These are phyloP conservation scores for Neoboletus brunneissimus DNA, from an alignment of 768 basidiomycete genomes.

Conservation along the genomic window DNA sequence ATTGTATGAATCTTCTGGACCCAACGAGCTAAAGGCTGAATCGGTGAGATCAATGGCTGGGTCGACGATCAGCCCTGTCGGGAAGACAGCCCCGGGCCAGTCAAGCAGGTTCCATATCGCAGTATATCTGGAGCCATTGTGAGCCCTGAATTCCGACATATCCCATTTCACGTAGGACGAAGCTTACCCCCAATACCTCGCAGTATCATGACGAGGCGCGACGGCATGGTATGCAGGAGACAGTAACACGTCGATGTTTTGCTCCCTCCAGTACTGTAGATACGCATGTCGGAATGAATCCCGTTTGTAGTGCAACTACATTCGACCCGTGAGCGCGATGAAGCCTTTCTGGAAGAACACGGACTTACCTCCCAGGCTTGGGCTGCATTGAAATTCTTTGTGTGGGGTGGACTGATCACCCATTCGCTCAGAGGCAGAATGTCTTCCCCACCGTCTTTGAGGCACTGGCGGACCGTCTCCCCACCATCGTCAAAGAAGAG, in stretches of 20 bases:
- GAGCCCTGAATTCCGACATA: not conserved
- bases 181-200: constrained; percentile 33
- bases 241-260: constrained; percentile 40
- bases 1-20: constrained; percentile 23
- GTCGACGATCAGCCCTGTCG: constrained; percentile 36
- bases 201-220: constrained; percentile 38
- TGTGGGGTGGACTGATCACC: constrained; percentile 29
- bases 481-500: constrained; percentile 42
- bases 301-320: constrained; percentile 30
- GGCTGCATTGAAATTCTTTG: constrained; percentile 23
- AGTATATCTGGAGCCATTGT: constrained; percentile 33
- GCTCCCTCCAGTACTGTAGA: constrained; percentile 37
- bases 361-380: constrained; percentile 31
- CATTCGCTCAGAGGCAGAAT: constrained; percentile 38
- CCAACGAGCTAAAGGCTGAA: constrained; percentile 6
- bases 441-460: constrained; percentile 33
- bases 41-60: constrained; percentile 21
- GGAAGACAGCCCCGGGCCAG: constrained; percentile 44
- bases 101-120: constrained; percentile 44
- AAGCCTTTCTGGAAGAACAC: not conserved
- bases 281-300: constrained; percentile 36
- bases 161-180: too few relatives aligned
- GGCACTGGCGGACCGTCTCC: constrained; percentile 17
- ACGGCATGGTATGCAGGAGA: constrained; percentile 35
- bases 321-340: not conserved